These are phyloP conservation scores for Takakia lepidozioides DNA, from an alignment of 225 moss, liverwort and hornwort genomes.

Conservation along the genomic window DNA sequence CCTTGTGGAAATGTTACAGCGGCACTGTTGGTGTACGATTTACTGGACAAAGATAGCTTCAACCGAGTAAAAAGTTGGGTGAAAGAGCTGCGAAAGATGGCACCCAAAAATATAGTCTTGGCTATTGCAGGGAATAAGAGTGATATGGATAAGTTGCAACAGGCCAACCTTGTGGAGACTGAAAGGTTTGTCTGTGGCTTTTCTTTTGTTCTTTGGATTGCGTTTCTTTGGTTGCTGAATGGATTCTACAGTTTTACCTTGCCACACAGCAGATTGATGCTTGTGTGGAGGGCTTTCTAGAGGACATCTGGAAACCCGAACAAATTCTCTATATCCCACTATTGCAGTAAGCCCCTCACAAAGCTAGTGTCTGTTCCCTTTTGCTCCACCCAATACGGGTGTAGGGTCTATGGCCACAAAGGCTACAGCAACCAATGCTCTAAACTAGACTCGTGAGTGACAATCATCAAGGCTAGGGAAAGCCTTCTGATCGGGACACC, in stretches of 20 bases:
- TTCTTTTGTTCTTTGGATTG: background rate
- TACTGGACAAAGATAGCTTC: constrained; percentile 94
- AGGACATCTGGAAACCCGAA: too few species aligned
- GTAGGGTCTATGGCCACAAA: too few species aligned
- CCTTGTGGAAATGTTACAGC: constrained; percentile 27
- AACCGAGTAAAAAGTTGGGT: constrained; percentile 92
- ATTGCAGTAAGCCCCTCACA: too few species aligned
- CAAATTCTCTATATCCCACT: background rate
- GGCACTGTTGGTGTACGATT: constrained; percentile 84
- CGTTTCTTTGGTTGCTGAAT: too few species aligned
- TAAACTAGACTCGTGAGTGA: too few species aligned
- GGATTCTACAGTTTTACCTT: background rate
- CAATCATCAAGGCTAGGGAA: too few species aligned
- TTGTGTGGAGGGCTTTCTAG: too few species aligned
- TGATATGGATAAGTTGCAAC: constrained; percentile 82
- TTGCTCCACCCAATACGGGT: background rate
- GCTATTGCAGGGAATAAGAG: constrained; percentile 92
- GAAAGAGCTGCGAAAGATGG: constrained; percentile 96
- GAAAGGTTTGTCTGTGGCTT: constrained; percentile 33
- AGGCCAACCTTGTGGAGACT: constrained; percentile 67
- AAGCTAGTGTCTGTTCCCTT: too few species aligned
- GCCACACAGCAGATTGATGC: too few species aligned
- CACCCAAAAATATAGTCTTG: constrained; percentile 76
- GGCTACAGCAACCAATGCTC: too few species aligned
- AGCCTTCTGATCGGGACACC: too few species aligned